These are phyloP conservation scores for Neurospora sp. DNA, from an alignment of 495 filamentous ascomycete genomes.

Conservation along the genomic window DNA sequence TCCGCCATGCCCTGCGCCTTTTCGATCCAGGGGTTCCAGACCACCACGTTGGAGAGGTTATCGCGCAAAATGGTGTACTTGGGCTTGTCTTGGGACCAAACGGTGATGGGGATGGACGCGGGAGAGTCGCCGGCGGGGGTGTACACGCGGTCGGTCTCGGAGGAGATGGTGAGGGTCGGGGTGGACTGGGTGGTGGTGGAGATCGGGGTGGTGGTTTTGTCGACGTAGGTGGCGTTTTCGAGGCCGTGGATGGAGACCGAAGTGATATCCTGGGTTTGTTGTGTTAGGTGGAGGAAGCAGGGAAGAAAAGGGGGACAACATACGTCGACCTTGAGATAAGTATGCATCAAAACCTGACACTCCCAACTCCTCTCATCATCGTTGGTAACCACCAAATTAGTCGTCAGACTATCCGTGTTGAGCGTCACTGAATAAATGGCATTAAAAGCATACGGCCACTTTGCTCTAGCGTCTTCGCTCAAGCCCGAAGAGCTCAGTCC, in stretches of 20 bases:
- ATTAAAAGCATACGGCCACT: conserved; percentile 78
- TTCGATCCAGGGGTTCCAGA: conserved; percentile 96
- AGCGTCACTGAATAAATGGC: conserved; percentile 90
- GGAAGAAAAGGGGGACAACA: conserved; percentile 12
- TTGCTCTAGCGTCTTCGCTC: conserved; percentile 52
- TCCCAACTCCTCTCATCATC: conserved; percentile 72
- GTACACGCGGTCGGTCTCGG: conserved; percentile 71
- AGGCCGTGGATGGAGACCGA: conserved; percentile 61
- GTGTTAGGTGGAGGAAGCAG: not conserved
- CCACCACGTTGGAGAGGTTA: conserved; percentile 73
- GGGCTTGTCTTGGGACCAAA: conserved; percentile 50
- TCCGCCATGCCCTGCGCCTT: conserved; percentile 75
- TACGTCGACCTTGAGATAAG: conserved; percentile 75
- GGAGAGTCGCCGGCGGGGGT: conserved; percentile 44
- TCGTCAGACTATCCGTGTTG: conserved; percentile 60
- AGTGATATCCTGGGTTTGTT: conserved; percentile 55
- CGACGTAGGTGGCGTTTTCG: conserved; percentile 59
- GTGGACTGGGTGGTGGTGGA: conserved; percentile 43
- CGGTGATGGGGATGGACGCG: conserved; percentile 46
- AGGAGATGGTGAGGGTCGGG: conserved; percentile 45
- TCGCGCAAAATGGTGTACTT: conserved; percentile 66
- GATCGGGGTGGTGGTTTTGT: conserved; percentile 60
- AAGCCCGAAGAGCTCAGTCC: conserved; percentile 55
- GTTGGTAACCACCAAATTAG: conserved; percentile 79
- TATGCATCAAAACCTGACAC: conserved; percentile 87